Percentiles rank a stretch among this genome's conserved stretches.
These are phyloP conservation scores for Chytriomyces hyalinus DNA, from an alignment of 192 early-diverging fungal species.

Conservation along the genomic window DNA sequence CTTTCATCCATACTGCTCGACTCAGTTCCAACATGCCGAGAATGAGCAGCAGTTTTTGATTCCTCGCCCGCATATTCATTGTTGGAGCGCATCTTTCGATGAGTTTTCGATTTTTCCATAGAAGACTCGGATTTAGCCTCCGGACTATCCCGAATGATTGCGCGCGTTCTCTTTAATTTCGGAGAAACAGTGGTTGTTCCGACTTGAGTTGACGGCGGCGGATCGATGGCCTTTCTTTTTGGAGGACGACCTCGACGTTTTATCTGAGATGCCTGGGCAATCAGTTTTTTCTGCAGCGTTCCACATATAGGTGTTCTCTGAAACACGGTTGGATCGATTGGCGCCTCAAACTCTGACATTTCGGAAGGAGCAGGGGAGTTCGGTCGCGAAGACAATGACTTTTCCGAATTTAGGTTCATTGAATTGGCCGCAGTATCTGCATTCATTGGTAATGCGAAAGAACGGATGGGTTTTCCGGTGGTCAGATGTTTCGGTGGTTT, in stretches of 20 bases:
- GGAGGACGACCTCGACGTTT: not conserved
- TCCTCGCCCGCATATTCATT: no score
- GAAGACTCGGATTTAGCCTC: no score
- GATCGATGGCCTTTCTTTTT: not conserved
- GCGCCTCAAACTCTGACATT: constrained; percentile 2
- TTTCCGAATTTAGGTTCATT: not conserved
- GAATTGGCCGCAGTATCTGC: not conserved
- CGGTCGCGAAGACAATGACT: not conserved
- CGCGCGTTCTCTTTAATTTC: no score
- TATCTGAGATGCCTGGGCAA: not conserved
- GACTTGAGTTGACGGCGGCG: no score
- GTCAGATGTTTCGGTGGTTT: not conserved
- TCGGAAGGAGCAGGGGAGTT: not conserved
- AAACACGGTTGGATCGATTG: not conserved
- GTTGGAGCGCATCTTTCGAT: no score
- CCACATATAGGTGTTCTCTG: not conserved
- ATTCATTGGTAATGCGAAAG: not conserved
- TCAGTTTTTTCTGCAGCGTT: not conserved
- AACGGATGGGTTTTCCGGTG: not conserved
- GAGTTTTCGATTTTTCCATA: no score
- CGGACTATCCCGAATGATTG: no score
- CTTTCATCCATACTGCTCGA: no score
- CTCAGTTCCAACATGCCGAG: no score
- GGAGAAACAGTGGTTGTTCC: no score
- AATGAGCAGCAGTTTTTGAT: no score